Evolutionary conservation across 2,329 filamentous ascomycete species (phyloP).

Genomic region (Orbilia brochopaga): DNA sequence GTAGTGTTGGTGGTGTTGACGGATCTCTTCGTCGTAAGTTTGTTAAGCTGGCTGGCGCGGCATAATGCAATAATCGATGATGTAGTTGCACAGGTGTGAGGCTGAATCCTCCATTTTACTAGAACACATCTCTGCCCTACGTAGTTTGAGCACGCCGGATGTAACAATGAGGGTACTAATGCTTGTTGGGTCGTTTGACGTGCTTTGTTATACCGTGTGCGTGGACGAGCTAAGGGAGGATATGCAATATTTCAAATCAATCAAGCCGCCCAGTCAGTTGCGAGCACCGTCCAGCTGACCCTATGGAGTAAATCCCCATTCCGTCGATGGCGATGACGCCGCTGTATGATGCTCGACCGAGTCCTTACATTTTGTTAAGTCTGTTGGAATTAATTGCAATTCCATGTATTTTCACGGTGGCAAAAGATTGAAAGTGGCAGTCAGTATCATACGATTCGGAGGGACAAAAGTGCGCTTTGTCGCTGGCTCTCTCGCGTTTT

Average conservation of each 20-base stretch:
- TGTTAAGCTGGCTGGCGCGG: too few species aligned
- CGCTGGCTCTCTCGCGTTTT: conserved; percentile 8
- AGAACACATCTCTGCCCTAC: too few species aligned
- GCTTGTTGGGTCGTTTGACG: neutral
- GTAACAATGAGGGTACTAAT: too few species aligned
- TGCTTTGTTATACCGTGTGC: neutral
- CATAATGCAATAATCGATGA: too few species aligned
- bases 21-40: too few species aligned
- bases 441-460: conserved; percentile 22
- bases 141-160: too few species aligned
- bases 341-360: neutral
- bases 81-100: neutral
- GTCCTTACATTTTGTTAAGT: too few species aligned
- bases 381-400: too few species aligned
- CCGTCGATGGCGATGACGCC: neutral
- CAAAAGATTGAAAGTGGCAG: conserved; percentile 20
- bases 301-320: neutral
- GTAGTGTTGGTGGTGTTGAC: too few species aligned
- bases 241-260: neutral
- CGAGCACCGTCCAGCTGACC: neutral
- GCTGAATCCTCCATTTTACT: neutral
- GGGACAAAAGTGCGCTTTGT: conserved; percentile 15
- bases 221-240: neutral
- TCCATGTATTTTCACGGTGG: conserved; percentile 19
- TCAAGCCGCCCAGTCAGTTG: neutral